Evolutionary conservation across 257 asterid species (phyloP).

Genomic region (Penstemon eatonii): DNA sequence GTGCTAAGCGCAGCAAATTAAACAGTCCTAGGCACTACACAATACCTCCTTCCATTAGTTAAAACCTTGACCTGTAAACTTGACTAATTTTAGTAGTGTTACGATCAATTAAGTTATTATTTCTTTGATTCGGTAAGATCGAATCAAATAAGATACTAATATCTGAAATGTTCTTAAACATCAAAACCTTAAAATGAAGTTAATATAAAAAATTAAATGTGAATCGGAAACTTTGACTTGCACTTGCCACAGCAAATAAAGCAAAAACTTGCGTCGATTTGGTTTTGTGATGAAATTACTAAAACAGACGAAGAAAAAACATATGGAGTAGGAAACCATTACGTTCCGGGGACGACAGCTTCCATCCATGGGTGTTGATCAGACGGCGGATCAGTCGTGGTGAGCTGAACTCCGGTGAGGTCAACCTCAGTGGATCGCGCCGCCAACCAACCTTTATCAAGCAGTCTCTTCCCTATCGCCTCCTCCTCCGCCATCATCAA

Average conservation of each 20-base stretch:
- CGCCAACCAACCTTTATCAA: slow-evolving; percentile 83
- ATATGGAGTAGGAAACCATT: slow-evolving; percentile 23
- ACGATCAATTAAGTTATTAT: too few species aligned
- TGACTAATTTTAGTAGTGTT: neutral
- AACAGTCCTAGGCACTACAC: neutral
- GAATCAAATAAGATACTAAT: neutral
- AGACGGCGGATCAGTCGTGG: slow-evolving; percentile 78
- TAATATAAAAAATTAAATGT: neutral
- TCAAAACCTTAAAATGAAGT: neutral
- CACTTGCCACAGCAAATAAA: too few species aligned
- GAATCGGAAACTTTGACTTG: too few species aligned
- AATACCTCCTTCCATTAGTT: too few species aligned
- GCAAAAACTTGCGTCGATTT: too few species aligned
- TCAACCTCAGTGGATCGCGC: slow-evolving; percentile 84
- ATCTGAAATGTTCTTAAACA: neutral
- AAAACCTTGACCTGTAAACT: neutral
- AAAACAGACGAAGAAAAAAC: neutral
- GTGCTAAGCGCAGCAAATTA: neutral
- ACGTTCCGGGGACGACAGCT: slow-evolving; percentile 98
- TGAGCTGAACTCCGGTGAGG: slow-evolving; percentile 73
- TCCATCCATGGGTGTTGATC: slow-evolving; percentile 76
- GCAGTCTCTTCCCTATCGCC: slow-evolving; percentile 55
- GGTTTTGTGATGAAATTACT: too few species aligned
- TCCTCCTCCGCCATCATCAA: slow-evolving; percentile 42
- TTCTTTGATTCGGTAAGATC: too few species aligned